Base-by-base conservation (phyloP, 2,329 filamentous ascomycete species). In the Coniella vitis region DNA sequence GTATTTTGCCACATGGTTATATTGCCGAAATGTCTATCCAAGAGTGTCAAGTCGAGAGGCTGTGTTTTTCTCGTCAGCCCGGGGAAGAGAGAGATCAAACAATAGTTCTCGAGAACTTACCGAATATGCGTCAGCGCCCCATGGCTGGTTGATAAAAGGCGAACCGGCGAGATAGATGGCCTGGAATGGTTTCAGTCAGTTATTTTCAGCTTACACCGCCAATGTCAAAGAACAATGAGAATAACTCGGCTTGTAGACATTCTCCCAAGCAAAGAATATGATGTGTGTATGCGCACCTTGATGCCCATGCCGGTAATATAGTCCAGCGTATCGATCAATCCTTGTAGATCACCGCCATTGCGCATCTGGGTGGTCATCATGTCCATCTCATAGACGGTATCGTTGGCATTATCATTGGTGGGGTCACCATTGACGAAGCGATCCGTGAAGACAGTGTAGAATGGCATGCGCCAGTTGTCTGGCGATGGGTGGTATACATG, bases 291-390 rank as follows among this genome's bases (percentile, higher is more conserved):
- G 35, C 44, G 44, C 45, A 60, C 60, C 58, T 78, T 80, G 59
- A 83, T 75, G 17, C 79, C 81, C 73, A 83, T 78, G 51, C 79
- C 81, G 53, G 79, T 74, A 34, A 84, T 65, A 59, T 84, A 84
- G 60, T 84, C 80, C 52, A 84, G 65, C 16, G 76, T 78, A 56
- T 83, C 76, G 48, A 76, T 60, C 42, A 84, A 58, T 13, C 80
- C 80, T 48, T 68, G 64, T 14, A 80, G 65, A 59, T 84, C 80
- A 51, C 81, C 80, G 22, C 80, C 80, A 65, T 81, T 76, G 29
- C 80, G 76, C 63, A 84, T 74, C 59, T 83, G 79, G 47, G 76
- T 84, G 50, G 73, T 77, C 56, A 70, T 72, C 48, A 73, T 62
- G 58, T 84, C 80, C 60, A 81, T 76, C 57, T 84, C 80, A 61